Evolutionary conservation across 1,284 basidiomycete species (phyloP), one percentile per base, ranked within the genome.

Genomic region (Coniferiporia weirii): DNA sequence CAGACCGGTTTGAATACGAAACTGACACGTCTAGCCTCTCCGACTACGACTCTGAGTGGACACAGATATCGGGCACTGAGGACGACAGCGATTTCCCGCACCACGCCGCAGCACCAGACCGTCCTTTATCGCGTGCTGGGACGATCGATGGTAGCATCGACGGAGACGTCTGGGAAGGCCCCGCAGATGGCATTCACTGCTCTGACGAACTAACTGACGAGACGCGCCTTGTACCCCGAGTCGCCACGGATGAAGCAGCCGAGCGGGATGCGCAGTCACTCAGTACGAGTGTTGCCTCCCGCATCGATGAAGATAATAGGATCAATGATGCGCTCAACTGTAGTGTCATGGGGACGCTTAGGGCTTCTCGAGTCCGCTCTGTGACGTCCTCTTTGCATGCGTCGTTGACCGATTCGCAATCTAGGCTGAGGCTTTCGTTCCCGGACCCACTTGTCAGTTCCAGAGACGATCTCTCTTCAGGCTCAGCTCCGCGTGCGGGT

Each of bases 31-130:
- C 57, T 7, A 62, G 61, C 44, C 52, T 62, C 17, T 62, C 61
- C 6, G 61, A 62, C 40, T 62, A 62, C 38, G 61, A 62, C 49
- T 62, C 61, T 50, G 61, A 62, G 44, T 62, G 61, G 61, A 62
- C 61, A n/a, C 61, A 62, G 50, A 53, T 62, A 19, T 59, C 61
- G 3, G 56, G 56, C 12, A 46, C 52, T 13, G 61, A 62, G 52
- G 61, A 62, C 36, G 61, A 62, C 17, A 61, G 60, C 54, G 61
- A 62, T 36, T 52, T 51, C 48, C 57, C 49, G 22, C 61, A 54
- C 10, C 48, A 56, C 35, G 32, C 56, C 48, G 60, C 56, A 22
- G 36, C 13, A 7, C 50, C 56, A 10, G 56, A 55, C 32, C 56
- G 60, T 15, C 56, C 60, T 50, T 57, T 46, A 47, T 61, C 60